Base-by-base conservation (phyloP, 108 stramenopile species). In the Hondaea fermentalgiana region DNA sequence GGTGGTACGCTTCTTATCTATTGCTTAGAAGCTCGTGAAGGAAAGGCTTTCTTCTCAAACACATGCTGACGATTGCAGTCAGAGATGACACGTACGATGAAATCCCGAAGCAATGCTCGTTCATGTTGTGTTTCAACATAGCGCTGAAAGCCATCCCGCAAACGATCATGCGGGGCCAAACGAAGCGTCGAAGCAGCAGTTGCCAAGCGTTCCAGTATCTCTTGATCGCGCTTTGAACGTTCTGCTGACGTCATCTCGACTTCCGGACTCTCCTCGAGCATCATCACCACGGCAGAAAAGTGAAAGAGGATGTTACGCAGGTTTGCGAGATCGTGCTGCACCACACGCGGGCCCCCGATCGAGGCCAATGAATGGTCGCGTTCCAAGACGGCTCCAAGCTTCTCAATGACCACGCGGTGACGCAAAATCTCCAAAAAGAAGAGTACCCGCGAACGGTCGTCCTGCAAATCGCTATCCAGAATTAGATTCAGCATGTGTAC, bases 71-170 rank as follows among this genome's bases (percentile, higher is more conserved):
- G 6, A 12, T 83, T 83, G 45, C 49, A 53, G 76, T 83, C 76
- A 25, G 76, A 47, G 49, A 83, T 47, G 49, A 53, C 25, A n/a
- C 23, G 76, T 16, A 53, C 51, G 19, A 83, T 47, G 49, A 83
- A 83, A 45, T 83, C 76, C 25, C 76, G 76, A 10, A 83, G n/a
- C 19, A 83, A 45, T 45, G 49, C 76, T 12, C 76, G 45, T 23
- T 83, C 76, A 12, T 83, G 49, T 17, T 53, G 49, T 8, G 76
- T 83, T 4, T 83, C 76, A 23, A 53, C 51, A 35, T 53, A 83
- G 49, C 76, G 45, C 51, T 83, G 76, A 3, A 83, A 83, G 51
- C 76, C 76, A 53, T 83, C 76, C 10, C 76, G 76, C n/a, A 83
- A 45, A 45, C 76, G 45, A 3, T 83, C 76, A 53, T 83, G 76